Conservation (phyloP, 768 basidiomycete species). For the Termitomyces sp. region DNA sequence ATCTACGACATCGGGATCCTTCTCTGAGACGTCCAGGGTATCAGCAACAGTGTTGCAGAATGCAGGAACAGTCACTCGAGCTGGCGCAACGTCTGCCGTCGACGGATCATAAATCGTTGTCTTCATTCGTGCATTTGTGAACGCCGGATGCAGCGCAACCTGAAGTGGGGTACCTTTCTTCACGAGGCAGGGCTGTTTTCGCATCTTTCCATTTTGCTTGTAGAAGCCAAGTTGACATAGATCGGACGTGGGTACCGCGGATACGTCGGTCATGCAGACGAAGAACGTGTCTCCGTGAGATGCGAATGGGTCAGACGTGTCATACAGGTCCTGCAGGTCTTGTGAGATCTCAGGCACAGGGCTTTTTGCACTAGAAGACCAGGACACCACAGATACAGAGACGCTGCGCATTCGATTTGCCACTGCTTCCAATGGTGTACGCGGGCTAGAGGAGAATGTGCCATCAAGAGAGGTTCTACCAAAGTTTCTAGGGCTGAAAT, state of each 20-base stretch:
- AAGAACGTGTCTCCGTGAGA: conserved; percentile 15
- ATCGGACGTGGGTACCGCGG: background rate
- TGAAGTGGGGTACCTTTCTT: conserved; percentile 5
- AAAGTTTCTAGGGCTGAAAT: conserved; percentile 14
- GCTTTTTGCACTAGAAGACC: conserved; percentile 3
- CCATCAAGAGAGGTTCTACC: conserved; percentile 8
- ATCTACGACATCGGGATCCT: background rate
- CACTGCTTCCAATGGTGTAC: conserved; percentile 18
- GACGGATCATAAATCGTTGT: conserved; percentile 16
- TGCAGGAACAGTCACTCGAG: background rate
- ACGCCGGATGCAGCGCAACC: background rate
- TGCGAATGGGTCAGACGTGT: conserved; percentile 15
- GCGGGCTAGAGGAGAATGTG: conserved; percentile 3
- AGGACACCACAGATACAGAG: conserved; percentile 10
- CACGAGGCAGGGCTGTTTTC: conserved; percentile 1
- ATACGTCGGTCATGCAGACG: background rate
- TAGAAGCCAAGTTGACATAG: conserved; percentile 12
- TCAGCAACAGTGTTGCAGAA: background rate
- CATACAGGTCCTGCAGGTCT: conserved; percentile 14
- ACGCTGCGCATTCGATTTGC: conserved; percentile 20
- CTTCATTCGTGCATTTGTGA: conserved; percentile 4
- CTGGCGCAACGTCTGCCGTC: conserved; percentile 6
- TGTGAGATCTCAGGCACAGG: conserved; percentile 11
- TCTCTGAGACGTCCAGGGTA: background rate
- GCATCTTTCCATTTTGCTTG: background rate